Conservation (phyloP, 208 protist species). For the Trypanosoma rangeli region DNA sequence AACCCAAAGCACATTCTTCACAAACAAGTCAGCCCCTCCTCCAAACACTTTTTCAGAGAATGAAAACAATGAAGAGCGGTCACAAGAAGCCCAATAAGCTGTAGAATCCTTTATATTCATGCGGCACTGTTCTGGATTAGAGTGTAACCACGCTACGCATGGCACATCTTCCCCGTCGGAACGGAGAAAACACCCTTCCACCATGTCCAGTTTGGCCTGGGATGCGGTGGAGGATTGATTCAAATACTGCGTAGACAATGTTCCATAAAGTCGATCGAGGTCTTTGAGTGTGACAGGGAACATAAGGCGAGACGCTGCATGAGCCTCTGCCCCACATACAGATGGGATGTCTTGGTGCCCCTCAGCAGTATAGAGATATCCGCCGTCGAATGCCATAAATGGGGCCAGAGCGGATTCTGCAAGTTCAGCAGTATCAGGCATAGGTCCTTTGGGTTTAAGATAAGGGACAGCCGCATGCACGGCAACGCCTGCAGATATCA, state of each 20-base stretch:
- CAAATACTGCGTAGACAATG: neutral
- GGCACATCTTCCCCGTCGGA: neutral
- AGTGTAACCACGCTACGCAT: conserved; percentile 12
- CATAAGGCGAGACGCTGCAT: conserved; percentile 1
- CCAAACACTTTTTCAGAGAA: neutral
- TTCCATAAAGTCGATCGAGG: conserved; percentile 9
- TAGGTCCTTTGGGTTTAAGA: neutral
- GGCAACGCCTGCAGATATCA: neutral
- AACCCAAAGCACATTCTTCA: conserved; percentile 21
- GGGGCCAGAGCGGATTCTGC: conserved; percentile 17
- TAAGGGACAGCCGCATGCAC: neutral
- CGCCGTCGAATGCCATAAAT: conserved; percentile 22
- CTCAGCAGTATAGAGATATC: conserved; percentile 10
- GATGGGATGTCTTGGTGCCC: neutral
- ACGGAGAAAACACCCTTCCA: conserved; percentile 22
- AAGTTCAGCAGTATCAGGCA: conserved; percentile 15
- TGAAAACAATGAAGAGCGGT: neutral
- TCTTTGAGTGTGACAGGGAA: conserved; percentile 21
- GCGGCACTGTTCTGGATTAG: conserved; percentile 3
- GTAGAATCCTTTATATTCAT: conserved; percentile 24
- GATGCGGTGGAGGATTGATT: neutral
- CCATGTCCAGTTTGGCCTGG: conserved; percentile 1
- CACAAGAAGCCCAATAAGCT: conserved; percentile 18
- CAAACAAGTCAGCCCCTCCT: conserved; percentile 14
- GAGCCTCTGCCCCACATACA: neutral